Conservation (phyloP, 129 eudicot genomes). For the Helianthus tuberosus region DNA sequence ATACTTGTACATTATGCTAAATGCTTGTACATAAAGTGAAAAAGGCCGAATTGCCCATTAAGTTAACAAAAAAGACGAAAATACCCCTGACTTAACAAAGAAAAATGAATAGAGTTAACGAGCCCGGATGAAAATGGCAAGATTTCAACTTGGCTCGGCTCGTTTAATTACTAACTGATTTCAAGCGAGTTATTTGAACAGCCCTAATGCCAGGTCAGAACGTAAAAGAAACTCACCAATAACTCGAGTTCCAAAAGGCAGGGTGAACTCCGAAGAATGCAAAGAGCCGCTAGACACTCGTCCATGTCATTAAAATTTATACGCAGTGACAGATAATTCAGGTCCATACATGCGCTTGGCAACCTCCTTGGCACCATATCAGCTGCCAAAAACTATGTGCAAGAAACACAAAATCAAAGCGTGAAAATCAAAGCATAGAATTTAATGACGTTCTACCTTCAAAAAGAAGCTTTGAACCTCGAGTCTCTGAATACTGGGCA, state of each 20-base stretch:
- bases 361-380: conserved; percentile 74
- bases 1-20: too few relatives aligned
- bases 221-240: conserved; percentile 53
- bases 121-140: too few relatives aligned
- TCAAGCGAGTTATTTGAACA: too few relatives aligned
- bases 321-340: conserved; percentile 74
- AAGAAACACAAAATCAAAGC: conserved; percentile 6
- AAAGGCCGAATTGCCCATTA: too few relatives aligned
- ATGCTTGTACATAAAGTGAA: too few relatives aligned
- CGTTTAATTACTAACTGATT: too few relatives aligned
- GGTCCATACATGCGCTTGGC: conserved; percentile 64
- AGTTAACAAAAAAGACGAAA: too few relatives aligned
- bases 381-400: conserved; percentile 65
- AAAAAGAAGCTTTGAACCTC: conserved; percentile 84
- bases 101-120: too few relatives aligned
- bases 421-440: not conserved
- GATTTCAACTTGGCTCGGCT: too few relatives aligned
- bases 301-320: conserved; percentile 68
- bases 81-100: too few relatives aligned
- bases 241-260: conserved; percentile 84
- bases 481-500: conserved; percentile 85
- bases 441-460: conserved; percentile 50
- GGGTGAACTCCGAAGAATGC: conserved; percentile 88
- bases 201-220: not conserved
- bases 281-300: conserved; percentile 79